Conservation (phyloP, 73 alveolate species). For the Tetrahymena borealis region DNA sequence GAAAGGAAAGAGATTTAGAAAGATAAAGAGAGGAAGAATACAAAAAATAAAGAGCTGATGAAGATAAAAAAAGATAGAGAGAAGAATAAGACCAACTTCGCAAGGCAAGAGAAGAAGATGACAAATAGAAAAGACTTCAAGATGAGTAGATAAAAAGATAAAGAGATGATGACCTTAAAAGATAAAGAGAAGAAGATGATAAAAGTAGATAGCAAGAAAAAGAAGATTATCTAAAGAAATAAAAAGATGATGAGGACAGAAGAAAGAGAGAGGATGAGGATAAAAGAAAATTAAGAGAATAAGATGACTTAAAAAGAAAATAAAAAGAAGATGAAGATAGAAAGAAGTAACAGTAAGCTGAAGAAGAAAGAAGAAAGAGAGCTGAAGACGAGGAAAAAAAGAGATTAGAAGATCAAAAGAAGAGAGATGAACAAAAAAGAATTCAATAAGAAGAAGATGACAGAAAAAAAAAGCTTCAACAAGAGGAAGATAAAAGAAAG, state of each 20-base stretch:
- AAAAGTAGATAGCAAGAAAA: constrained; percentile 8
- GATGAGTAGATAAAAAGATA: neutral
- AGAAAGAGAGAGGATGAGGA: constrained; percentile 5
- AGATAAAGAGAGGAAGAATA: neutral
- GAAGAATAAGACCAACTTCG: neutral
- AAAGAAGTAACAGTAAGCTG: constrained; percentile 11
- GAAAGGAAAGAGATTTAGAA: neutral
- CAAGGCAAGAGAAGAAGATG: neutral
- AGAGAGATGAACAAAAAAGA: neutral
- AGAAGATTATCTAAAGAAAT: too few species aligned
- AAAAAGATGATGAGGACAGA: constrained; percentile 4
- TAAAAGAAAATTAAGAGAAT: constrained; percentile 3
- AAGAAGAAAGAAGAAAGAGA: constrained; percentile 24
- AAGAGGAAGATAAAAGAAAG: neutral
- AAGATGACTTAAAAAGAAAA: constrained; percentile 23
- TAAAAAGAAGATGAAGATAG: constrained; percentile 20
- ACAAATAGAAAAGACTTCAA: neutral
- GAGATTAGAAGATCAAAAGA: constrained; percentile 2
- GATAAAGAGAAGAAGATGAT: neutral
- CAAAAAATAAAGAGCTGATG: neutral
- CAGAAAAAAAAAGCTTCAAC: neutral
- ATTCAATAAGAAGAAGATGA: neutral
- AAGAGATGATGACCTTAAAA: neutral
- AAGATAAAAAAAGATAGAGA: neutral
- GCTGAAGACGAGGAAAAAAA: constrained; percentile 21